Base-by-base conservation (phyloP, 179 eudicot species). In the Vitellaria paradoxa region DNA sequence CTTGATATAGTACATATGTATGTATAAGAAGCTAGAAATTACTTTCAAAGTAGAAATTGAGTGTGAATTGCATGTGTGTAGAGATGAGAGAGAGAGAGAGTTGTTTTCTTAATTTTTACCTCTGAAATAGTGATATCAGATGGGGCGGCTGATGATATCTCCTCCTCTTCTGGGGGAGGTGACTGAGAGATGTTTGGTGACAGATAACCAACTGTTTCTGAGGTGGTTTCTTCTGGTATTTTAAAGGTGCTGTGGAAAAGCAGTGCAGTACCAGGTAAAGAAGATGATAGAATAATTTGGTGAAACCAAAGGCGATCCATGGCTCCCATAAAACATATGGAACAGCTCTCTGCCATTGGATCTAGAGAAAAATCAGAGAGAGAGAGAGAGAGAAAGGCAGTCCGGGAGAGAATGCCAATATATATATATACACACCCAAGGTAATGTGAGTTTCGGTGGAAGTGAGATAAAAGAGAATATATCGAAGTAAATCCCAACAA, bases 231-330 rank as follows among this genome's bases (percentile, higher is more conserved):
- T 4, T 30, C 47, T 4, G 75, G 74, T 11, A 68, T 9, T 23
- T 70, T 17, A 30, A 49, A 75, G 68, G 4, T 49, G 67, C 71
- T 81, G 23, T 76, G 70, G 70, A 57, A 64, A 55, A 64, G 40
- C 7, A 3, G 60, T 6, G 76, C 62, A 77, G 30, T 75, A 26
- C 82, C 75, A 45, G 78, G 37, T 30, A 2, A 30, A 30, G 37
- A 81, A 11, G 87, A 40, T 20, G 68, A 76, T 42, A 89, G 77
- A 68, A 91, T 72, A 17, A 82, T 68, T 65, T 82, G 83, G 65
- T 87, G 85, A 80, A 86, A 91, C 95, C 94, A 89, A 75, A 89
- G 85, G 13, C 71, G 74, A 26, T 91, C 91, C 91, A 91, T 89
- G 78, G 86, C 79, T 23, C 76, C 85, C 6, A 87, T 10, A 47